These are phyloP conservation scores for Petunia hybrid DNA, from an alignment of 305 asterid genomes.

Conservation along the genomic window DNA sequence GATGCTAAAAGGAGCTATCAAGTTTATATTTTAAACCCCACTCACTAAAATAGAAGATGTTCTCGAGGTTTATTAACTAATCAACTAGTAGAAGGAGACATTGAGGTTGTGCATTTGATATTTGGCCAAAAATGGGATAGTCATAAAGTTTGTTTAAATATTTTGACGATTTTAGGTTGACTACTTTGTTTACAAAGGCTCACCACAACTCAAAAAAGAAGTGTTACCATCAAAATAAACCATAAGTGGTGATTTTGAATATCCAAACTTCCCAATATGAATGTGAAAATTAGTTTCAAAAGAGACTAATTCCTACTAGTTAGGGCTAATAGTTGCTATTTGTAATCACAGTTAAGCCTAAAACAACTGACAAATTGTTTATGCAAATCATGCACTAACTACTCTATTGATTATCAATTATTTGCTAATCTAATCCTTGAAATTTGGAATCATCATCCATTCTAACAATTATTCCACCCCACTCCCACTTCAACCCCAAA, in stretches of 20 bases:
- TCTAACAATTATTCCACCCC: not conserved
- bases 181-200: not conserved
- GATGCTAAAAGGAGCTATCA: no score
- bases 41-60: not conserved
- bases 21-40: not conserved
- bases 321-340: not conserved
- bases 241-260: not conserved
- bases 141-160: not conserved
- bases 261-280: not conserved
- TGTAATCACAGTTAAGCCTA: not conserved
- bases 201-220: not conserved
- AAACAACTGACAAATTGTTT: not conserved
- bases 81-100: not conserved
- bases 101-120: not conserved
- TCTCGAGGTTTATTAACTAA: not conserved
- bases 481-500: not conserved
- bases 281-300: not conserved
- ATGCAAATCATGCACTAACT: not conserved
- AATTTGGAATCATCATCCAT: not conserved
- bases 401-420: not conserved
- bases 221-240: not conserved
- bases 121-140: not conserved
- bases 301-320: not conserved
- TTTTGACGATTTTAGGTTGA: not conserved
- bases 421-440: not conserved